Evolutionary conservation across 2,329 filamentous ascomycete genomes (phyloP).

Genomic region (Aspergillus chevalieri): DNA sequence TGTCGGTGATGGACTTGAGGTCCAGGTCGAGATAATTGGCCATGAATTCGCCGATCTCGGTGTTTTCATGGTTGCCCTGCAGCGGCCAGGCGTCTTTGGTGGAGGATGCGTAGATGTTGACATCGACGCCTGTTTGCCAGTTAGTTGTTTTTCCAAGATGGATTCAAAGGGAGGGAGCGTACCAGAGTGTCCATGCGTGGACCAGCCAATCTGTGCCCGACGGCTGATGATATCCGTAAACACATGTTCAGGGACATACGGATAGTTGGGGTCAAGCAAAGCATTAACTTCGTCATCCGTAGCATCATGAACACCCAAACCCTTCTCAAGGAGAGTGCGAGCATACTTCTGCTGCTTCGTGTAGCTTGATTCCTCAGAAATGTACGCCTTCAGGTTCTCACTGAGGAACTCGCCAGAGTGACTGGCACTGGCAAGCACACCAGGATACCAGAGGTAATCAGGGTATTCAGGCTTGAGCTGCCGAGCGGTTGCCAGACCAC

Average conservation of each 20-base stretch:
- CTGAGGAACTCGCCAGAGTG: constrained; percentile 66
- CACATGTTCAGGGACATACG: constrained; percentile 51
- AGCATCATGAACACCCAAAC: constrained; percentile 71
- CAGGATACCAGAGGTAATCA: constrained; percentile 73
- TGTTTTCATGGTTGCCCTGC: constrained; percentile 89
- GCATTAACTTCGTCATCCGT: constrained; percentile 62
- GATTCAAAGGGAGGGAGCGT: constrained; percentile 7
- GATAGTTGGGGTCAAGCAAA: constrained; percentile 54
- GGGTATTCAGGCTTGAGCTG: constrained; percentile 61
- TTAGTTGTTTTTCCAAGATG: constrained; percentile 1
- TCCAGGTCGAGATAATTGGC: constrained; percentile 72
- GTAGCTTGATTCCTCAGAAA: constrained; percentile 40
- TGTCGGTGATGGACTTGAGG: constrained; percentile 68
- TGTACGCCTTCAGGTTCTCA: constrained; percentile 54
- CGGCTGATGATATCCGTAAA: constrained; percentile 84
- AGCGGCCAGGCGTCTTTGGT: constrained; percentile 57
- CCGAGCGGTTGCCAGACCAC: constrained; percentile 74
- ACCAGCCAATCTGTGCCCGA: constrained; percentile 87
- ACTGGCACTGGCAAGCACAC: constrained; percentile 72
- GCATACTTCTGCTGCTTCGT: constrained; percentile 58
- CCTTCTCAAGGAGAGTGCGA: constrained; percentile 59
- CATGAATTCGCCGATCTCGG: constrained; percentile 79
- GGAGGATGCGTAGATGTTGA: constrained; percentile 89
- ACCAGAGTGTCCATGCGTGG: constrained; percentile 79
- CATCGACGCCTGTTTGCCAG: constrained; percentile 64